These are phyloP conservation scores for Glebionis coronaria DNA, from an alignment of 129 eudicot genomes.

Conservation along the genomic window DNA sequence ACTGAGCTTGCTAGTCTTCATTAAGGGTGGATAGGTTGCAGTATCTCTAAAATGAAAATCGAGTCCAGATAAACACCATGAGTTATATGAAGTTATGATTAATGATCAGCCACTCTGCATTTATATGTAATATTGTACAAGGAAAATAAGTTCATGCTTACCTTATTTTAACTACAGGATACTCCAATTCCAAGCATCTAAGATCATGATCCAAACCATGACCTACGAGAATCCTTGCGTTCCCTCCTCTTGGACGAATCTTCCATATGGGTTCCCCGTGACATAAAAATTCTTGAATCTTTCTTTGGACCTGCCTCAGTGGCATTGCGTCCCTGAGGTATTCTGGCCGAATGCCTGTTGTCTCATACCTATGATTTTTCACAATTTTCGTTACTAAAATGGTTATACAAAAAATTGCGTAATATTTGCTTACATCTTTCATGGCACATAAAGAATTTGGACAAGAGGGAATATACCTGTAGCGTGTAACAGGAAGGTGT, in stretches of 20 bases:
- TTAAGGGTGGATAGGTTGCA: slow-evolving; percentile 93
- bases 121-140: slow-evolving; percentile 18
- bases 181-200: slow-evolving; percentile 71
- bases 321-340: slow-evolving; percentile 88
- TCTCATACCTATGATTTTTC: slow-evolving; percentile 62
- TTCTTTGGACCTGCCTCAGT: slow-evolving; percentile 73
- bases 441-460: neutral
- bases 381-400: neutral
- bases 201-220: slow-evolving; percentile 92
- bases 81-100: neutral
- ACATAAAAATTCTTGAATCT: slow-evolving; percentile 93
- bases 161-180: slow-evolving; percentile 73
- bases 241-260: slow-evolving; percentile 87
- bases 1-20: slow-evolving; percentile 99
- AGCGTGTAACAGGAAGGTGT: slow-evolving; percentile 63
- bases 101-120: neutral
- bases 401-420: neutral
- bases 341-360: slow-evolving; percentile 90
- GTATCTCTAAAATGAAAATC: slow-evolving; percentile 62
- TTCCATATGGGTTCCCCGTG: slow-evolving; percentile 99
- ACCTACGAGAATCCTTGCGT: slow-evolving; percentile 89
- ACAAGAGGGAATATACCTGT: slow-evolving; percentile 43
- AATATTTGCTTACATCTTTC: slow-evolving; percentile 7
- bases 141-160: slow-evolving; percentile 21
- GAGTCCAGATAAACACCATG: slow-evolving; percentile 9